Evolutionary conservation across 23 red algal genomes (phyloP).

Genomic region (Cyanidioschyzon merolae): DNA sequence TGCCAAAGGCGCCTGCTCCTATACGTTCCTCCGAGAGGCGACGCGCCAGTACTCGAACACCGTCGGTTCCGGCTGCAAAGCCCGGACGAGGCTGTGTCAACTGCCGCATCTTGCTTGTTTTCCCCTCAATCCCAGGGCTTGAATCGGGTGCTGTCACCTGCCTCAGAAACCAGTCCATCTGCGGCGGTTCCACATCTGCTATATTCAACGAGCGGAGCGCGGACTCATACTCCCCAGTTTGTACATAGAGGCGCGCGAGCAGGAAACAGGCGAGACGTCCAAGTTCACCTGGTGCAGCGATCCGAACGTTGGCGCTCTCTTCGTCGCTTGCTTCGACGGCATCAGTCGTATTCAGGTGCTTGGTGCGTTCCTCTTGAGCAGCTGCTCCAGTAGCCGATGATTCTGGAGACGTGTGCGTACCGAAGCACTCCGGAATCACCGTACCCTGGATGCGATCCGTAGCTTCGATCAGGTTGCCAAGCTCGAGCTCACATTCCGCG

Average conservation of each 20-base stretch:
- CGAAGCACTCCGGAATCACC: not conserved
- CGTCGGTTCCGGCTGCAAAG: constrained; percentile 26
- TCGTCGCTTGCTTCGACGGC: too few species aligned
- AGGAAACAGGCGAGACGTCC: constrained; percentile 36
- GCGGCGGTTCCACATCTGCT: constrained; percentile 50
- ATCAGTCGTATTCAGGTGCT: too few species aligned
- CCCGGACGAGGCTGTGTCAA: constrained; percentile 19
- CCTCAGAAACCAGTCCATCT: constrained; percentile 57
- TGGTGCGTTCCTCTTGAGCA: too few species aligned
- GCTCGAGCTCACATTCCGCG: not conserved
- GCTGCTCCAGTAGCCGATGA: too few species aligned
- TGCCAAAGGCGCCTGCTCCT: not conserved
- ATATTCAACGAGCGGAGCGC: constrained; percentile 52
- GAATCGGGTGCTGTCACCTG: constrained; percentile 31
- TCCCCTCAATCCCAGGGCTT: constrained; percentile 32
- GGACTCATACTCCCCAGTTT: constrained; percentile 35
- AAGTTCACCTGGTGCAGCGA: not conserved
- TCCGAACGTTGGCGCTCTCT: too few species aligned
- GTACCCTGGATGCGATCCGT: not conserved
- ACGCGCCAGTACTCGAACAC: constrained; percentile 18
- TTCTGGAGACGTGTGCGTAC: too few species aligned
- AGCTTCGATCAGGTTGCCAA: not conserved
- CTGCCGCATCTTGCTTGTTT: constrained; percentile 2
- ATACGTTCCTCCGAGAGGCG: constrained; percentile 23
- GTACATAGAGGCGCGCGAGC: constrained; percentile 41